Base-by-base conservation (phyloP, 108 stramenopile genomes). In the Skeletonema marinoi region DNA sequence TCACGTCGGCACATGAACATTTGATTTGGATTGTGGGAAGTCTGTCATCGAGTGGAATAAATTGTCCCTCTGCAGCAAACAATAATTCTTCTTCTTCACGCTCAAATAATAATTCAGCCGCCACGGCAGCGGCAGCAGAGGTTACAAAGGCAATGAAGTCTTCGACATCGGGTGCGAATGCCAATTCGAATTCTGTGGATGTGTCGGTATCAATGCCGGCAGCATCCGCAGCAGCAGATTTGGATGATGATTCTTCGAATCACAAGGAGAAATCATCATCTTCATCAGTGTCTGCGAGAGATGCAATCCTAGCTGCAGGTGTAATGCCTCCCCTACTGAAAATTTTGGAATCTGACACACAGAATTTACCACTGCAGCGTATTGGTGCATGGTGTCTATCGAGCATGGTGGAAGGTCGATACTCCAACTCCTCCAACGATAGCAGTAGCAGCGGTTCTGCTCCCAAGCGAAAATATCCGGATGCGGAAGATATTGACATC, bases 21-120 rank as follows among this genome's bases (percentile, higher is more conserved):
- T 83, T 91, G 16, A 83, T 88, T 81, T 94, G 93, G 93, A 91
- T 92, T 65, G 68, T 94, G 66, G 94, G 94, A 30, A 92, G 88
- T 70, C 90, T 95, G 61, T 90, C 92, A 11, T 83, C 88, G 8
- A 88, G 92, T 13, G 93, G 91, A 38, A 84, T 90, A 21, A 56
- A 56, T 56, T 56, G 54, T 25, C 54, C 54, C 54, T 25, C 54
- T 2, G 3, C 9, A 13, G 70, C 86, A 29, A 80, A 56, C 39
- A 75, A 59, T 29, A 75, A 39, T 31, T 64, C 66, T 36, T 56
- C 64, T 19, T 65, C 64, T 6, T 65, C 64, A 39, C 68, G 1
- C 2, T 64, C 30, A 14, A 44, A 62, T 16, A 44, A 62, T 16
- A 81, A 63, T 73, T 72, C 75, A 16, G 16, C 69, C n/a, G 58